Base-by-base conservation (phyloP, 2,329 filamentous ascomycete genomes). In the Aspergillus oerlinghausenensis region DNA sequence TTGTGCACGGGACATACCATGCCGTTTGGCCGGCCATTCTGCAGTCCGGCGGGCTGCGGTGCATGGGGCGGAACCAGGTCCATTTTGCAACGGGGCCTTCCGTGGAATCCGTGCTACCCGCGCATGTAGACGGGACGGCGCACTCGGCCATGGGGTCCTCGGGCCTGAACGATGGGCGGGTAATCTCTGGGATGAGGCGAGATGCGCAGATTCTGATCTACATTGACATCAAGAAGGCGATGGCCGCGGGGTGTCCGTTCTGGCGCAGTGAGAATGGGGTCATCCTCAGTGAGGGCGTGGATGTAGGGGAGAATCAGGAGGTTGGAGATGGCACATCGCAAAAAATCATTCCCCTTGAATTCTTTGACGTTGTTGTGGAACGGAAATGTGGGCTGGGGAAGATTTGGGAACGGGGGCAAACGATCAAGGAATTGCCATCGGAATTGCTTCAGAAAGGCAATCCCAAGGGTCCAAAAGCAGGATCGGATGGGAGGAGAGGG, bases 1-100 rank as follows among this genome's bases (percentile, higher is more conserved):
- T 92, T 3, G 84, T 97, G 2, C 92, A 97, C 75, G 93, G 94
- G 40, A 97, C 93, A 0, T 96, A 92, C 69, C 90, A 92, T 65
- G 83, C 84, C 14, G 88, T 88, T 21, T 97, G 92, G 88, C 77
- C 82, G 0, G 68, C 80, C 10, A 97, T 99, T 59, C 73, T 92
- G 10, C 79, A 80, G n/a, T 80, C 83, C 0, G 92, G 92, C 4
- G 92, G 93, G 0, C 76, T 99, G 57, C 86, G 84, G 64, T 82
- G 82, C 57, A 97, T 97, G 94, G 80, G 79, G 0, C 77, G 94
- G 54, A 95, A 89, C 61, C 93, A 97, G 68, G 88, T 97, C 28
- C 94, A 99, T 75, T 96, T 94, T 70, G 89, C 90, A 2, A 84
- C 85, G 5, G 91, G 90, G 0, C 77, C 92, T 11, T 86, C 89